Percentiles rank a stretch among this genome's conserved stretches.
These are phyloP conservation scores for Emericellopsis cladophorae DNA, from an alignment of 2,329 filamentous ascomycete species.

Conservation along the genomic window DNA sequence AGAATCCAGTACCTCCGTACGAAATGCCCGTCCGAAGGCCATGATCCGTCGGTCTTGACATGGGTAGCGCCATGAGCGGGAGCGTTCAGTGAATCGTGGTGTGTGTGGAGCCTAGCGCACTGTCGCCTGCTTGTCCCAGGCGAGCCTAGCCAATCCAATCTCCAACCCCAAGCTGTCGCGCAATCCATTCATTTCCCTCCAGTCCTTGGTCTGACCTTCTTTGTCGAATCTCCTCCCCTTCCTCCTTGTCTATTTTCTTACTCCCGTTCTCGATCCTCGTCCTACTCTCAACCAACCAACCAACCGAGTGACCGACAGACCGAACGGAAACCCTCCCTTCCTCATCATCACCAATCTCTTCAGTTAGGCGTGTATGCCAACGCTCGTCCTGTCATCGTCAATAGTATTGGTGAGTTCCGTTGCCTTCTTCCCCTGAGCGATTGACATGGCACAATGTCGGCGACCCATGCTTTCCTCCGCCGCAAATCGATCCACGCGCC, in stretches of 20 bases:
- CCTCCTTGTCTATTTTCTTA: neutral
- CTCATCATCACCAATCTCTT: neutral
- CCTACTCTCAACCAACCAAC: conserved; percentile 1
- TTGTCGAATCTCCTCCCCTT: neutral
- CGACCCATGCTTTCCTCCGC: too few species aligned
- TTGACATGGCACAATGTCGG: too few species aligned
- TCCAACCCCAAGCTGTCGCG: conserved; percentile 2
- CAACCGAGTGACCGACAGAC: neutral
- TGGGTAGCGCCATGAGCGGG: too few species aligned
- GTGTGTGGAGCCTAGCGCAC: too few species aligned
- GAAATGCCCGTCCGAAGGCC: too few species aligned
- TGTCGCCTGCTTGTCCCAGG: neutral
- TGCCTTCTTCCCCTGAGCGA: too few species aligned
- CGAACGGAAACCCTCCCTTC: neutral
- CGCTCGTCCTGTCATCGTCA: too few species aligned
- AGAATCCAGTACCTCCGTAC: too few species aligned
- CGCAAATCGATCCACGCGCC: too few species aligned
- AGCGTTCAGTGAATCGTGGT: too few species aligned
- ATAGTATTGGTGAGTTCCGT: too few species aligned
- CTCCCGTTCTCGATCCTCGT: neutral
- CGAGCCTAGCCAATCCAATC: conserved; percentile 1
- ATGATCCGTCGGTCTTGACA: too few species aligned
- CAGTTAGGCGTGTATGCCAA: neutral
- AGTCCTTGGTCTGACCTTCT: neutral
- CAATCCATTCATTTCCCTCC: conserved; percentile 3